Evolutionary conservation across 495 filamentous ascomycete species (phyloP).

Genomic region (Neurospora sp.): DNA sequence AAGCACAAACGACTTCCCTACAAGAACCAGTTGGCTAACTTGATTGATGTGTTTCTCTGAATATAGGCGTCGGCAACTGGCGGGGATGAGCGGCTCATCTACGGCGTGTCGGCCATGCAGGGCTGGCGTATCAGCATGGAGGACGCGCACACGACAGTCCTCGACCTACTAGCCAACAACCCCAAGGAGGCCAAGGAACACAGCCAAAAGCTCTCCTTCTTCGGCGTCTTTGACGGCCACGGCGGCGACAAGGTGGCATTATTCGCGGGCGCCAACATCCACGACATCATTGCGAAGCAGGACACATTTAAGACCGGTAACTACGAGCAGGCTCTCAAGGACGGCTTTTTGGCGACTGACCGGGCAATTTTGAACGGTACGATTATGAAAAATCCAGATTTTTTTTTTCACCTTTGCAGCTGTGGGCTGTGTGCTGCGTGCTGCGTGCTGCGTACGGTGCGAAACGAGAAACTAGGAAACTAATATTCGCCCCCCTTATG

Average conservation of each 20-base stretch:
- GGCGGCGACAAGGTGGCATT: constrained; percentile 93
- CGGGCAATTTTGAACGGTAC: constrained; percentile 89
- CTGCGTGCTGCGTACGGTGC: not conserved
- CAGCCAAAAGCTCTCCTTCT: constrained; percentile 76
- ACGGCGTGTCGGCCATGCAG: constrained; percentile 96
- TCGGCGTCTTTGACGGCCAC: constrained; percentile 96
- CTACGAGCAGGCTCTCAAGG: constrained; percentile 92
- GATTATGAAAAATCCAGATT: constrained; percentile 8
- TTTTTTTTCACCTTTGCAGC: not conserved
- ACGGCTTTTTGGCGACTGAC: constrained; percentile 94
- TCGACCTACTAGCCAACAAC: constrained; percentile 68
- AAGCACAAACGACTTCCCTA: not conserved
- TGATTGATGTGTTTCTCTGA: constrained; percentile 1
- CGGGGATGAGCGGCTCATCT: constrained; percentile 85
- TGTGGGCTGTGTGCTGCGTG: not conserved
- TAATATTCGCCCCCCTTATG: not conserved
- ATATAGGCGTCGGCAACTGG: constrained; percentile 73
- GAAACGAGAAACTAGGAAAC: constrained; percentile 10
- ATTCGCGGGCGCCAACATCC: constrained; percentile 85
- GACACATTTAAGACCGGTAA: constrained; percentile 83
- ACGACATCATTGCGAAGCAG: constrained; percentile 89
- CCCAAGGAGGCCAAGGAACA: constrained; percentile 50
- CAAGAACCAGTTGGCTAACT: constrained; percentile 5
- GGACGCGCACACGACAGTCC: constrained; percentile 80
- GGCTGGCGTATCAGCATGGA: constrained; percentile 99